Conservation (phyloP, 768 basidiomycete genomes). For the Russula foetens region DNA sequence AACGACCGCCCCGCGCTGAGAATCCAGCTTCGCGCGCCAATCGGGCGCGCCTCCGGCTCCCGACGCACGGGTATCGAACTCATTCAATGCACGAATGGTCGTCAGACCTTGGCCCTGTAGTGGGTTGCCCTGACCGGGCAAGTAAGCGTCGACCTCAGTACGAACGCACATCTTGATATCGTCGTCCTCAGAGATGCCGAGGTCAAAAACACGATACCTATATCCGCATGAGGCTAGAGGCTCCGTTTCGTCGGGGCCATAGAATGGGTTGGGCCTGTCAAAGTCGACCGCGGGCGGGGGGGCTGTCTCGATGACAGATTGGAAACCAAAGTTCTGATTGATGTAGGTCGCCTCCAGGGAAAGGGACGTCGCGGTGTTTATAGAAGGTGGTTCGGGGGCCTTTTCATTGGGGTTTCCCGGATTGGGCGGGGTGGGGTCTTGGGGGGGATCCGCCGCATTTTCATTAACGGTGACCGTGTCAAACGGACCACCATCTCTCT, state of each 20-base stretch:
- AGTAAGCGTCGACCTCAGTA: conserved; percentile 92
- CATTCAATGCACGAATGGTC: conserved; percentile 92
- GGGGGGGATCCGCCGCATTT: conserved; percentile 91
- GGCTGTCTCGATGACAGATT: conserved; percentile 72
- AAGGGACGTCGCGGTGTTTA: conserved; percentile 89
- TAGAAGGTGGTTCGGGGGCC: conserved; percentile 66
- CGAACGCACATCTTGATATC: conserved; percentile 86
- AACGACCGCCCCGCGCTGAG: conserved; percentile 94
- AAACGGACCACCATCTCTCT: conserved; percentile 94
- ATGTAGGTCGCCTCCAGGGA: conserved; percentile 98
- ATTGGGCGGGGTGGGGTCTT: conserved; percentile 71
- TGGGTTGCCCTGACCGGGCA: conserved; percentile 51
- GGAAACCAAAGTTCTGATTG: conserved; percentile 98
- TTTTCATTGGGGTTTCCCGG: conserved; percentile 73
- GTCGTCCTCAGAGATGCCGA: conserved; percentile 85
- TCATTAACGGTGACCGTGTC: conserved; percentile 98
- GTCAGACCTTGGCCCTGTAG: conserved; percentile 69
- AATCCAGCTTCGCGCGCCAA: conserved; percentile 95
- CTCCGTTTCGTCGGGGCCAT: conserved; percentile 86
- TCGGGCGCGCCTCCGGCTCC: conserved; percentile 96
- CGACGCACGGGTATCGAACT: conserved; percentile 86
- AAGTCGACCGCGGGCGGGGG: conserved; percentile 64
- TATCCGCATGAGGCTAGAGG: conserved; percentile 95
- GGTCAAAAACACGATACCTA: conserved; percentile 91
- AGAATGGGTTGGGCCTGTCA: conserved; percentile 90